A percentile compares a stretch with the other conserved stretches of the same genome.
Conservation (phyloP, 2,329 filamentous ascomycete species). For the Clarireedia homoeocarpa region DNA sequence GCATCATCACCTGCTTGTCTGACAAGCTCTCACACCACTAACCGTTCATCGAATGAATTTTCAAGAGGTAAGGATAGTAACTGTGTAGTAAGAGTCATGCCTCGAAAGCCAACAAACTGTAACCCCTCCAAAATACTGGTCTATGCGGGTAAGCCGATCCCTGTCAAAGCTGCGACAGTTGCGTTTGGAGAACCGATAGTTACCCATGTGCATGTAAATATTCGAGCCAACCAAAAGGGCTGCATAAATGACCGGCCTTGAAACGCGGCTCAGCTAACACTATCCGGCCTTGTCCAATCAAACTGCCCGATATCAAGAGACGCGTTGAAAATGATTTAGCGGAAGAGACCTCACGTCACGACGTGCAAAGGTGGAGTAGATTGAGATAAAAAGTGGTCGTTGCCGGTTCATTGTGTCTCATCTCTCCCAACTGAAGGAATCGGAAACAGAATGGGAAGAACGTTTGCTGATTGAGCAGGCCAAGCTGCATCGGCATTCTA, state of each 20-base stretch:
- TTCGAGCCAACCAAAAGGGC: slow-evolving; percentile 6
- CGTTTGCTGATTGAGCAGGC: not conserved
- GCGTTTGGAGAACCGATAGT: slow-evolving; percentile 2
- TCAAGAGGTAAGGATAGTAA: not conserved
- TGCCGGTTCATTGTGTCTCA: not conserved
- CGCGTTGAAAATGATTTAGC: slow-evolving; percentile 4
- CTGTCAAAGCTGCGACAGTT: slow-evolving; percentile 6
- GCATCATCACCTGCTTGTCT: not conserved
- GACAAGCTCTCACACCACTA: not conserved
- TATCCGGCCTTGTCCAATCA: slow-evolving; percentile 14
- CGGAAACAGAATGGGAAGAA: not conserved
- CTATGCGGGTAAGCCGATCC: slow-evolving; percentile 1
- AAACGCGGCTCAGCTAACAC: slow-evolving; percentile 14
- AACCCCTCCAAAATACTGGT: slow-evolving; percentile 6
- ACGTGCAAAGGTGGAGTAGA: not conserved
- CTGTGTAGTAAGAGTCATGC: not conserved
- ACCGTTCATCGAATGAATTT: not conserved
- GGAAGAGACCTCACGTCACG: not conserved
- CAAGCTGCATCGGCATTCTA: not conserved
- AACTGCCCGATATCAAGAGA: slow-evolving; percentile 5
- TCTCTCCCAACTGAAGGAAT: not conserved
- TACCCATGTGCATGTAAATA: not conserved
- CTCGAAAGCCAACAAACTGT: not conserved
- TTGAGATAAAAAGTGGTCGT: not conserved
- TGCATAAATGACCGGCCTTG: slow-evolving; percentile 10